Conservation (phyloP, 495 filamentous ascomycete species). For the Aspergillus carlsbadensis region DNA sequence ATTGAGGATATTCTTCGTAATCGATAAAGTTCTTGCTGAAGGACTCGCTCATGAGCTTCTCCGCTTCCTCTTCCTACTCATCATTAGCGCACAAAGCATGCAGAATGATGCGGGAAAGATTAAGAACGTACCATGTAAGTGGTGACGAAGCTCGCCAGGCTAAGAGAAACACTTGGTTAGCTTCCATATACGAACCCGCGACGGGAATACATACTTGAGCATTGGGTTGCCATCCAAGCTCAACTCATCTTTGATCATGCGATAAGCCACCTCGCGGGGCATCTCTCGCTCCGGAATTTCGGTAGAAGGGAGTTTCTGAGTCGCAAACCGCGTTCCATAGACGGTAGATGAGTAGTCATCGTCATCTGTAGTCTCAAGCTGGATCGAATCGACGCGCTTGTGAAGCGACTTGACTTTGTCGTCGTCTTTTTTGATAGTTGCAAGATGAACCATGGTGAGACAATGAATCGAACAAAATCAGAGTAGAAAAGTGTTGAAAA, state of each 20-base stretch:
- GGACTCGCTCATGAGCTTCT: slow-evolving; percentile 82
- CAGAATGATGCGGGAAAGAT: neutral
- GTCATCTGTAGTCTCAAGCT: slow-evolving; percentile 40
- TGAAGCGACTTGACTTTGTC: slow-evolving; percentile 18
- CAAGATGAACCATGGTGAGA: slow-evolving; percentile 40
- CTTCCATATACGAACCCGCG: neutral
- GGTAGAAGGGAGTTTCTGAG: slow-evolving; percentile 70
- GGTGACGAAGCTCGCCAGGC: slow-evolving; percentile 77
- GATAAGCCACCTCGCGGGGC: slow-evolving; percentile 86
- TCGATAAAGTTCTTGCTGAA: slow-evolving; percentile 90
- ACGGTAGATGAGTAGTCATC: slow-evolving; percentile 70
- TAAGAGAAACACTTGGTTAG: slow-evolving; percentile 26
- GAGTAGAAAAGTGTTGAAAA: neutral
- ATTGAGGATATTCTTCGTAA: slow-evolving; percentile 85
- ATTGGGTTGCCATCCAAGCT: slow-evolving; percentile 54
- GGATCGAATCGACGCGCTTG: slow-evolving; percentile 32
- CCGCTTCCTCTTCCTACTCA: slow-evolving; percentile 81
- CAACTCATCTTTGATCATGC: slow-evolving; percentile 93
- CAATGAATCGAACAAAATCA: neutral
- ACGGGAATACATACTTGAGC: slow-evolving; percentile 62
- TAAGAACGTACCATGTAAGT: slow-evolving; percentile 71
- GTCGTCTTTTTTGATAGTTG: slow-evolving; percentile 34
- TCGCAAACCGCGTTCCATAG: slow-evolving; percentile 81
- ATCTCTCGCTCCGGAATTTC: slow-evolving; percentile 91
- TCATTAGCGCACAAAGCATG: neutral